Conservation (phyloP, 164 flowering plant species). For the Dillenia turbinata region DNA sequence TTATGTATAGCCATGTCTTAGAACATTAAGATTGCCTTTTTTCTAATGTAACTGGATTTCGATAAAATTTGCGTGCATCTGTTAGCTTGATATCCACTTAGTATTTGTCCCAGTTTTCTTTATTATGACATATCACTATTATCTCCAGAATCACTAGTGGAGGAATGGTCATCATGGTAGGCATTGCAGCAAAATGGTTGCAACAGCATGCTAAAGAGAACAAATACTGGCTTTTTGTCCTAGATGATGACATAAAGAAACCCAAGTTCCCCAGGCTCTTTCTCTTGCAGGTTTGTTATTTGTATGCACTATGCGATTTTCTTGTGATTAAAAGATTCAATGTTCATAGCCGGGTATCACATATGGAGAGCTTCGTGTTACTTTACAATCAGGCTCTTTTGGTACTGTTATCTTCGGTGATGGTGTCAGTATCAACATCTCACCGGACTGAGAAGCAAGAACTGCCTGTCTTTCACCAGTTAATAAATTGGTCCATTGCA, state of each 20-base stretch:
- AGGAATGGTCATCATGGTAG: slow-evolving; percentile 51
- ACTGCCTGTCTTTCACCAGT: slow-evolving; percentile 66
- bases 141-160: slow-evolving; percentile 69
- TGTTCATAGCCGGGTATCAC: slow-evolving; percentile 6
- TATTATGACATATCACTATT: background rate
- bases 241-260: slow-evolving; percentile 30
- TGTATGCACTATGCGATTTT: background rate
- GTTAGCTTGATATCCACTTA: background rate
- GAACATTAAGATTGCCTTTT: too few relatives aligned
- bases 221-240: slow-evolving; percentile 50
- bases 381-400: slow-evolving; percentile 45
- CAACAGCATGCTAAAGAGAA: slow-evolving; percentile 38
- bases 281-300: slow-evolving; percentile 55
- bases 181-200: slow-evolving; percentile 56
- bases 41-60: too few relatives aligned
- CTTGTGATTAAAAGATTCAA: slow-evolving; percentile 6
- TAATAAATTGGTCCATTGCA: slow-evolving; percentile 78
- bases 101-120: too few relatives aligned
- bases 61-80: background rate
- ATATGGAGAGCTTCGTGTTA: slow-evolving; percentile 1
- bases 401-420: slow-evolving; percentile 68
- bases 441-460: slow-evolving; percentile 84
- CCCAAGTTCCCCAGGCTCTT: slow-evolving; percentile 53
- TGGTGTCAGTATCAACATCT: slow-evolving; percentile 78
- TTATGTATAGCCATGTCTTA: too few relatives aligned